Base-by-base conservation (phyloP, 495 filamentous ascomycete genomes). In the Clohesyomyces aquaticus region DNA sequence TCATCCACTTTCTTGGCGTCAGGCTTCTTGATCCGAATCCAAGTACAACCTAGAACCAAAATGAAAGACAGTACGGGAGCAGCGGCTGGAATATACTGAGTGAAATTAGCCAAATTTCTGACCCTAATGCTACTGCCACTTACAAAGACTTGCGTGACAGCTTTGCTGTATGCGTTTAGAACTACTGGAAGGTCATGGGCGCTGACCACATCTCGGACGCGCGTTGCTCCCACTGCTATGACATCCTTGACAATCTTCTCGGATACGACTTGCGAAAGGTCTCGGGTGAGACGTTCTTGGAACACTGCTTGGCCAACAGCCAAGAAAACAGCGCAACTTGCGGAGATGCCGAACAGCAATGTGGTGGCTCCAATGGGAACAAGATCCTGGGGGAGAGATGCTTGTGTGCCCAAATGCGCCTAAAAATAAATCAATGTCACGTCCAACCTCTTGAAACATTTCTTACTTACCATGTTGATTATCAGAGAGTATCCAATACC, bases 401-500 rank as follows among this genome's bases (percentile, higher is more conserved):
- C 54, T 57, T 57, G 54, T 18, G 38, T 9, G 10, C 11, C 54
- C 3, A 57, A 8, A 25, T 57, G 54, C 23, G 32, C 11, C 54
- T 57, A 22, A n/a, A n/a, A n/a, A n/a, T 22, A n/a, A n/a, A 6
- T 4, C 21, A 4, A 18, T 6, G 16, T n/a, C 6, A n/a, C 4
- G n/a, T 51, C 18, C 8, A 51, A 22, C 48, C 6, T 16, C 18
- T 16, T 51, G 16, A n/a, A 14, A 38, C 32, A 38, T 6, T 6
- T 12, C 22, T 22, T 6, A 57, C 54, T 57, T 19, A 57, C 54
- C 54, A 57, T 57, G 4, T 12, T 57, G 11, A 57, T 23, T 4
- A 57, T 25, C 11, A 57, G 23, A 45, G 54, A 46, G 22, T 57
- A 57, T 26, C 91, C 90, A 10, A 81, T 74, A 52, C 90, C 91